Evolutionary conservation across 2,329 filamentous ascomycete species (phyloP), one percentile per base, ranked within the genome.

Genomic region (Colletotrichum shisoi): DNA sequence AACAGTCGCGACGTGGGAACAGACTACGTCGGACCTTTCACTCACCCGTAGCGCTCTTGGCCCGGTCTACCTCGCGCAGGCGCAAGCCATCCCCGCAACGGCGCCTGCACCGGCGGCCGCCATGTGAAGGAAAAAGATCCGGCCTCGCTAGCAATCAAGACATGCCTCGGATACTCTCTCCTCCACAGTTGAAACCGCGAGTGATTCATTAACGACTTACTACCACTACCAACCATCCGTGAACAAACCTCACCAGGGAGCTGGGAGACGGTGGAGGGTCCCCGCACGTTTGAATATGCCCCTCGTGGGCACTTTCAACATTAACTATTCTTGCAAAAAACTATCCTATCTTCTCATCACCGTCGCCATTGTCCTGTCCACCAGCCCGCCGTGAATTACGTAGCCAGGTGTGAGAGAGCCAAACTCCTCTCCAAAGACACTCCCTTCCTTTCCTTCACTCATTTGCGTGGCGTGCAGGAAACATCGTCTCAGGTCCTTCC

Each of bases 281-380:
- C 24, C 24, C 9, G 15, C 8, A 21, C 19, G 40, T 44, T 44
- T 49, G 37, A 24, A 53, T 56, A 24, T 34, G 39, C 49, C 42
- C 64, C 54, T 54, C 54, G 42, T 44, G 49, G 61, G 61, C 65
- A 56, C 42, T 51, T 34, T 67, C 31, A 40, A 39, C 65, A 67
- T 67, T 67, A 65, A 54, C 54, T 60, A 65, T 52, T 49, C 24
- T 37, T 45, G 40, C 39, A 27, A 66, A 67, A 24, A 27, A 34
- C 54, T 51, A 37, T 67, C 46, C 62, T 62, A 53, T 34, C 42
- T 40, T n/a, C 37, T 63, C 59, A 46, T 52, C 59, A 45, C 57
- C 44, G 44, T 59, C 34, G 39, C 58, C 19, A 54, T 17, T 48
- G n/a, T 39, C 19, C 42, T n/a, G 31, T 37, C 46, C 52, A 24